Conservation (phyloP, 257 asterid species). For the Salvia hispanica region DNA sequence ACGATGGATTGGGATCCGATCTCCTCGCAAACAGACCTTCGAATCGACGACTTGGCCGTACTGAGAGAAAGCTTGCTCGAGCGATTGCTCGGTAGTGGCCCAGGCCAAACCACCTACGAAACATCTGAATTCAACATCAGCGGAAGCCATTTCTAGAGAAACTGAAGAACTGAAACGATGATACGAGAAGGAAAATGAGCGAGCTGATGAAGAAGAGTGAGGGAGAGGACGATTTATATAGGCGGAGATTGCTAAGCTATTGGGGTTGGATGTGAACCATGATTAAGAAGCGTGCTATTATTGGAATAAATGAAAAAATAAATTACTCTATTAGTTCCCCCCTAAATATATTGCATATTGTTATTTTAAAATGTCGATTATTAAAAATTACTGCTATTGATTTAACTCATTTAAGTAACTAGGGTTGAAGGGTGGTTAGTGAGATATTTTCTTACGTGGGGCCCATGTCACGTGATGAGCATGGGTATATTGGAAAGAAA, state of each 20-base stretch:
- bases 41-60: constrained; percentile 74
- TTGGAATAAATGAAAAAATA: neutral
- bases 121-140: constrained; percentile 76
- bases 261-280: constrained; percentile 14
- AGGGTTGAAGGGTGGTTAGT: constrained; percentile 2
- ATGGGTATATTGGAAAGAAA: neutral
- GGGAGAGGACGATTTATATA: constrained; percentile 32
- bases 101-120: constrained; percentile 95
- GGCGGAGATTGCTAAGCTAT: constrained; percentile 33
- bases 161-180: neutral
- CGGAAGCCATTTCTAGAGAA: constrained; percentile 45
- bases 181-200: neutral
- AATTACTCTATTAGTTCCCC: too few species aligned
- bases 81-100: constrained; percentile 77
- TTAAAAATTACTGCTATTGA: too few species aligned
- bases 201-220: neutral
- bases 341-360: too few species aligned
- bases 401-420: neutral
- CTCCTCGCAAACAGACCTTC: constrained; percentile 86
- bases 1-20: constrained; percentile 49
- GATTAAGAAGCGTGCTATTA: constrained; percentile 14
- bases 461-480: constrained; percentile 22
- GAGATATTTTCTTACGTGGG: constrained; percentile 28
- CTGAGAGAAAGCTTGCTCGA: constrained; percentile 65
- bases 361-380: too few species aligned